Conservation (phyloP, 805 yeast genomes). For the Metschnikowia matae region DNA sequence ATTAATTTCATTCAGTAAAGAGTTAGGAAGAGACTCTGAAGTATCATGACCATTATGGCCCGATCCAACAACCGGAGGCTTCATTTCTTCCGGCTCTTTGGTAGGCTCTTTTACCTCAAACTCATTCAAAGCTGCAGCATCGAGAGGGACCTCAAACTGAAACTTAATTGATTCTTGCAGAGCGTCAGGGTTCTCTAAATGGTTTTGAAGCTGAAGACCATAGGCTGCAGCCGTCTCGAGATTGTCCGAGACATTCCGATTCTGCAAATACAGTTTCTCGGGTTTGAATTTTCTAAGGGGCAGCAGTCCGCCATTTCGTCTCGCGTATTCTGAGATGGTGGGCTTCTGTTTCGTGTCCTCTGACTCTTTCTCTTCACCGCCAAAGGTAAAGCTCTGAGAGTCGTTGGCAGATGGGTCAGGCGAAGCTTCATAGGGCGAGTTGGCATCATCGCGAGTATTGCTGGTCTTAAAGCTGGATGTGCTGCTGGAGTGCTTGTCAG, state of each 20-base stretch:
- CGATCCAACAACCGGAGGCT: background rate
- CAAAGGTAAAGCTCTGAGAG: slow-evolving; percentile 17
- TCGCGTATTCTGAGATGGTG: slow-evolving; percentile 24
- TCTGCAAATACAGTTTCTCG: background rate
- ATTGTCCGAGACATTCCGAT: slow-evolving; percentile 21
- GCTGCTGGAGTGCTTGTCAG: background rate
- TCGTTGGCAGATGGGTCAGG: slow-evolving; percentile 6
- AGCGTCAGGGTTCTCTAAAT: slow-evolving; percentile 9
- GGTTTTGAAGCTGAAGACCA: slow-evolving; percentile 23
- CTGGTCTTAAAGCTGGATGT: background rate
- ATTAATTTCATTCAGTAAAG: slow-evolving; percentile 3
- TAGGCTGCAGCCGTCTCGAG: slow-evolving; percentile 27
- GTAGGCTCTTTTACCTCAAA: slow-evolving; percentile 16
- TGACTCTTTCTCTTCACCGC: background rate
- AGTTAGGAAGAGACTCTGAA: slow-evolving; percentile 6
- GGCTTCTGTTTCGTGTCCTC: slow-evolving; percentile 10
- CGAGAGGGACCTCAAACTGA: slow-evolving; percentile 6
- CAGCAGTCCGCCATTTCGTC: slow-evolving; percentile 18
- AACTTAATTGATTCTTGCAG: slow-evolving; percentile 8
- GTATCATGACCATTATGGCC: background rate
- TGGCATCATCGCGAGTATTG: background rate
- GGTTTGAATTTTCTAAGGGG: slow-evolving; percentile 21
- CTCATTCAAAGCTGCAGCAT: slow-evolving; percentile 9
- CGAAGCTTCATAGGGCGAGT: background rate
- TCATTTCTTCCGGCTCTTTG: background rate